Base-by-base conservation (phyloP, 768 basidiomycete genomes). In the Daedaleopsis nitida region DNA sequence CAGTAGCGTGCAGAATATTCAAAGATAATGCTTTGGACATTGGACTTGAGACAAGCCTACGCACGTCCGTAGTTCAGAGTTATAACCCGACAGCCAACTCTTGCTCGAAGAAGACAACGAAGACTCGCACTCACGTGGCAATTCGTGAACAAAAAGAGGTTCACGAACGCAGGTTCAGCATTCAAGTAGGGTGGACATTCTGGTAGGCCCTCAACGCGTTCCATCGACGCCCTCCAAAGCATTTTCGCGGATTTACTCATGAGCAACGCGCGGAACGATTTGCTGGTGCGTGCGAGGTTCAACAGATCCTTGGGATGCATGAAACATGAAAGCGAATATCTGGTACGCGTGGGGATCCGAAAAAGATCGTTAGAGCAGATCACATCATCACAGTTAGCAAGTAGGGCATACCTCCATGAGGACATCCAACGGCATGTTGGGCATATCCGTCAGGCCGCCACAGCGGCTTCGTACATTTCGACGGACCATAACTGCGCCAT, bases 251-350 rank as follows among this genome's bases (percentile, higher is more conserved):
- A 48, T 6, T 54, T 62, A 32, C 49, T 57, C 57, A 62, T 64
- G 10, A 68, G 65, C 16, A 66, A 51, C 9, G 42, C 65, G 1
- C 67, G 59, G 39, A 68, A 66, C 4, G 24, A 13, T 42, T 58
- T 62, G 27, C 49, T 53, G 3, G 67, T 68, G 6, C 65, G 49
- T 1, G 62, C 60, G 6, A 68, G 34, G 23, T 61, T 55, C 34
- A 68, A 48, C n/a, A 68, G 35, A 35, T 68, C 67, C 14, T 51
- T 57, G 1, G 67, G 67, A 17, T 58, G 56, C 50, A 68, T 47
- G 51, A 38, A 35, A 8, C 12, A 68, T 47, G 51, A 38, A 35
- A 8, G 11, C 17, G 52, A 63, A 59, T 6, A 65, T 67, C 63
- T 66, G 21, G 35, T 5, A 8, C 8, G 23, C 32, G n/a, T n/a